phyloP scores from a whole-genome alignment of 192 early-diverging fungal genomes.

The Backusella luteola region DNA sequence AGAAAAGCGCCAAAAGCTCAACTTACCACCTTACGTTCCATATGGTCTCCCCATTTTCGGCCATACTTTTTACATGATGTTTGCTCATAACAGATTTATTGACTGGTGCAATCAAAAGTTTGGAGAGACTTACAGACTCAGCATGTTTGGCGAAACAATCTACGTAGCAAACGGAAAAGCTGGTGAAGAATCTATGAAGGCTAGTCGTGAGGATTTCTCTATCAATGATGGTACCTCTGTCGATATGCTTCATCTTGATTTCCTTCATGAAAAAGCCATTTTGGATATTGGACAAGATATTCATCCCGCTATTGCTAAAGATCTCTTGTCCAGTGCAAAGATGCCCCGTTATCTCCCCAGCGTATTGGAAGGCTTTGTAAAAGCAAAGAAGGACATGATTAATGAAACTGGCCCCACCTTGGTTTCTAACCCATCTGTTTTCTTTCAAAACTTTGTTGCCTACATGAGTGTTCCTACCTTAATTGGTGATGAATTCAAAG shows the following conservation, averaged over 20 bases:
- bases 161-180: conserved; percentile 8
- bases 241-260: conserved; percentile 25
- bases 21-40: conserved; percentile 22
- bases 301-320: conserved; percentile 15
- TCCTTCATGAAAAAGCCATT: not conserved
- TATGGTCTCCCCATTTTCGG: conserved; percentile 26
- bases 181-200: conserved; percentile 27
- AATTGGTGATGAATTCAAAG: conserved; percentile 15
- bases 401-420: not conserved
- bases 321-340: conserved; percentile 8
- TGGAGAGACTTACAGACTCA: conserved; percentile 24
- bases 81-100: conserved; percentile 11
- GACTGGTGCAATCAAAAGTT: conserved; percentile 27
- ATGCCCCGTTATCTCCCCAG: not conserved
- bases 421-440: not conserved
- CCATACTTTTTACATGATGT: conserved; percentile 20
- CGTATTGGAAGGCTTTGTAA: conserved; percentile 6
- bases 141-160: conserved; percentile 18
- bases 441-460: conserved; percentile 25
- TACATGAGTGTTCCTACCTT: conserved; percentile 29
- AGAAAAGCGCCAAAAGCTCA: not conserved
- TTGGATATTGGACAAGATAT: conserved; percentile 18
- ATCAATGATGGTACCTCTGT: conserved; percentile 13
- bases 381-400: not conserved
- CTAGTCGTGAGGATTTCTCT: conserved; percentile 4